These are phyloP conservation scores for Vinca minor DNA, from an alignment of 257 asterid species.

Conservation along the genomic window DNA sequence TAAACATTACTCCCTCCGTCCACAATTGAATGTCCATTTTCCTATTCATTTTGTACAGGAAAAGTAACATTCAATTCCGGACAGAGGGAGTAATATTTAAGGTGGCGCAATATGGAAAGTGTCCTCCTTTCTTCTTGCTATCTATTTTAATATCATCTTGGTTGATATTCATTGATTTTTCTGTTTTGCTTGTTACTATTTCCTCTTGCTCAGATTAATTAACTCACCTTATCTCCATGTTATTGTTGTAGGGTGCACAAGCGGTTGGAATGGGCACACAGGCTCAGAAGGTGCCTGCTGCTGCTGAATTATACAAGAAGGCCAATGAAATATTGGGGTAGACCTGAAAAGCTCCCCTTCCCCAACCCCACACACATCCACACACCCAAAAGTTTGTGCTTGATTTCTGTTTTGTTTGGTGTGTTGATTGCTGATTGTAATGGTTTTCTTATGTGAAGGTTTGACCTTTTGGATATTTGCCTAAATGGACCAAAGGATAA, in stretches of 20 bases:
- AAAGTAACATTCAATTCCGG: too few species aligned
- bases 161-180: neutral
- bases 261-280: slow-evolving; percentile 93
- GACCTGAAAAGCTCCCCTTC: neutral
- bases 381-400: too few species aligned
- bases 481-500: slow-evolving; percentile 90
- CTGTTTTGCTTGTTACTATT: neutral
- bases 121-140: too few species aligned
- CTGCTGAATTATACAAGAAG: slow-evolving; percentile 71
- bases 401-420: slow-evolving; percentile 1
- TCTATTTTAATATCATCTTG: too few species aligned
- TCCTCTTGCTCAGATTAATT: neutral
- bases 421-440: slow-evolving; percentile 10
- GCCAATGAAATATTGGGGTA: slow-evolving; percentile 92
- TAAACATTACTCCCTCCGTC: neutral
- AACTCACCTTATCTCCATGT: slow-evolving; percentile 13
- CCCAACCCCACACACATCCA: too few species aligned
- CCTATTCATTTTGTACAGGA: neutral
- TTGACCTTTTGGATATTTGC: slow-evolving; percentile 83
- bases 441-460: slow-evolving; percentile 33
- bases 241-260: slow-evolving; percentile 80
- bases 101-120: too few species aligned
- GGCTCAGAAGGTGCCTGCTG: slow-evolving; percentile 94
- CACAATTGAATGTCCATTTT: neutral
- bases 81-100: too few species aligned